Evolutionary conservation across 2,329 filamentous ascomycete species (phyloP), one percentile per base, ranked within the genome.

Genomic region (Paracoccidioides brasiliensis): DNA sequence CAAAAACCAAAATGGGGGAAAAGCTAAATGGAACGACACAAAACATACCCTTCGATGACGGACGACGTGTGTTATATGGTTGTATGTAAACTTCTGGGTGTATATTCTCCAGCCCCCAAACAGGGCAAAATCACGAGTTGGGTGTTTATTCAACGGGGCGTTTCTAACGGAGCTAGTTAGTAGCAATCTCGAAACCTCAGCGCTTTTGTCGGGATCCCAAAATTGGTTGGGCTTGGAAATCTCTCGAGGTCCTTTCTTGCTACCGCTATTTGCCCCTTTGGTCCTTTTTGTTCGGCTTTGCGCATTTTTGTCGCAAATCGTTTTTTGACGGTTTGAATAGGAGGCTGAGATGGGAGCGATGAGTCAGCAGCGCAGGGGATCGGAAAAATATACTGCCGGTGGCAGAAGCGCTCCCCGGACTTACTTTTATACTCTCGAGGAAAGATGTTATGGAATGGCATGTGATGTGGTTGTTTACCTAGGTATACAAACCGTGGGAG

Each of bases 311-410:
- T 37, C 37, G 48, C 32, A 22, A 22, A 22, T 22, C 22, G 22
- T 22, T 22, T 22, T 22, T 22, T 22, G 41, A n/a, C 10, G 3
- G 38, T 28, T 28, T 28, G 48, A 22, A 50, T 10, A 28, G 50
- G 50, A 52, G 38, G 50, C 38, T 41, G 35, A 37, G 28, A 50
- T 15, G 6, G 35, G 22, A 22, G 14, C 2, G 50, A 9, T 52
- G 50, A 52, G 22, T 52, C 50, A 52, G 50, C 50, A 33, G 15
- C 1, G 2, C 6, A 10, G 50, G 12, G 33, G 4, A 9, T 32
- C 22, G 32, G 40, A 32, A 45, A 52, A 48, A 55, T 54, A 57
- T 58, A 56, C 60, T 60, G 62, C 59, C 65, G 59, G 58, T 2
- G 58, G 58, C 7, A 10, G 35, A 3, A 10, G 35, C 35, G 35